phyloP scores from a whole-genome alignment of 257 asterid genomes.

The Ajuga chamaepitys region DNA sequence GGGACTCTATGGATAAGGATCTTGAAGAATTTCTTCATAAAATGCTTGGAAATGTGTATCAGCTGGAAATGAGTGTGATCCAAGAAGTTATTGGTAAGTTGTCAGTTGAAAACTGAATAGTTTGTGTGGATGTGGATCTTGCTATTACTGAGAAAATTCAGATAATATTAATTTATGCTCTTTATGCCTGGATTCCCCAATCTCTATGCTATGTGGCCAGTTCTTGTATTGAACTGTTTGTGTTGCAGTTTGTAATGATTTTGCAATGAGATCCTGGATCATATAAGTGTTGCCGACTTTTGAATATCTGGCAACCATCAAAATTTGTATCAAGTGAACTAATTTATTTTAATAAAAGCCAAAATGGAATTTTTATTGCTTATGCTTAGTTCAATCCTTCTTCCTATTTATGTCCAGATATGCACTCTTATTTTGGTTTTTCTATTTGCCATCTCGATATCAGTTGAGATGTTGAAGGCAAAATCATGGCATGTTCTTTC shows the following conservation, averaged over 20 bases:
- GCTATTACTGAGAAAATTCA: neutral
- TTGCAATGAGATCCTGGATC: constrained; percentile 5
- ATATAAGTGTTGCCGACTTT: neutral
- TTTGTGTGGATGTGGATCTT: neutral
- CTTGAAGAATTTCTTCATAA: constrained; percentile 50
- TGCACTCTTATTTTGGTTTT: neutral
- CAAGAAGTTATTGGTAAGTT: constrained; percentile 64
- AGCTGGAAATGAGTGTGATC: constrained; percentile 51
- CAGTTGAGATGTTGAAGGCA: neutral
- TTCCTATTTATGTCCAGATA: neutral
- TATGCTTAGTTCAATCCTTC: neutral
- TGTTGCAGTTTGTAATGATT: neutral
- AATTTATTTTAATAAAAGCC: neutral
- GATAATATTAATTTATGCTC: neutral
- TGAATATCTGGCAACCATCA: neutral
- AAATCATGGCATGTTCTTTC: neutral
- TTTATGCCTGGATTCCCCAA: neutral
- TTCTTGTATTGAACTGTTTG: neutral
- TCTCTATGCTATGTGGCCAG: neutral
- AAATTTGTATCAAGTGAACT: neutral
- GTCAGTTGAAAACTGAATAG: neutral
- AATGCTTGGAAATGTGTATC: constrained; percentile 79
- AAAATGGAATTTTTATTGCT: neutral
- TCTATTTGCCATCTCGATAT: neutral
- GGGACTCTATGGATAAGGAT: constrained; percentile 36